Evolutionary conservation across 1,284 basidiomycete species (phyloP), one percentile per base, ranked within the genome.

Genomic region (Ustilago xerochloae): DNA sequence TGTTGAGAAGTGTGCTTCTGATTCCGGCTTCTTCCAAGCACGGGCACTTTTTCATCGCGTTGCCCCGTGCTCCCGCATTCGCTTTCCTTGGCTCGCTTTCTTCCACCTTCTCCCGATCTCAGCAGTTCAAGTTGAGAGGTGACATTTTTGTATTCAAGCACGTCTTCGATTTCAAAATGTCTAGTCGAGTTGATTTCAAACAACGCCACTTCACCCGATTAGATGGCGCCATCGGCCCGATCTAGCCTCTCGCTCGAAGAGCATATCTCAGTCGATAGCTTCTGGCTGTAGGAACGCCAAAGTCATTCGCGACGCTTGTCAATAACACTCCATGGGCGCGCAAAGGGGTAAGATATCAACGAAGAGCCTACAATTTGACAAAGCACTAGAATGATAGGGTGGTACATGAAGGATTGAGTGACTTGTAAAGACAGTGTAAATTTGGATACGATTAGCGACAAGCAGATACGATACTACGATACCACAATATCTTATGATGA

Each of bases 101-200:
- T 43, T 43, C 41, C 41, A 43, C 22, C 41, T 43, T 43, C 41
- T 43, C 41, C 41, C 41, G 41, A 43, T 43, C 32, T 26, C 22
- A 26, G 3, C 38, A 39, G 16, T 26, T 12, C 12, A 43, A 26
- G n/a, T 24, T 26, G 9, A 6, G 4, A 20, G n/a, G n/a, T n/a
- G n/a, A n/a, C n/a, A 18, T 18, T 3, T 13, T 43, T 43, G 10
- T 24, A 43, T 43, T 43, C 20, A 13, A 43, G 41, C 41, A 43
- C 41, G 41, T 24, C 41, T 43, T 43, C 41, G 16, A 6, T 15
- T 13, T 43, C 41, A 24, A 43, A 7, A 6, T 41, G 39, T n/a
- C 18, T 20, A 8, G 12, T 26, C 6, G n/a, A 41, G 10, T 41
- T 8, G n/a, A 41, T n/a, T n/a, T n/a, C n/a, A n/a, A n/a, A n/a